These are phyloP conservation scores for Anaeramoeba ignava DNA, from an alignment of 78 protist genomes.

Conservation along the genomic window DNA sequence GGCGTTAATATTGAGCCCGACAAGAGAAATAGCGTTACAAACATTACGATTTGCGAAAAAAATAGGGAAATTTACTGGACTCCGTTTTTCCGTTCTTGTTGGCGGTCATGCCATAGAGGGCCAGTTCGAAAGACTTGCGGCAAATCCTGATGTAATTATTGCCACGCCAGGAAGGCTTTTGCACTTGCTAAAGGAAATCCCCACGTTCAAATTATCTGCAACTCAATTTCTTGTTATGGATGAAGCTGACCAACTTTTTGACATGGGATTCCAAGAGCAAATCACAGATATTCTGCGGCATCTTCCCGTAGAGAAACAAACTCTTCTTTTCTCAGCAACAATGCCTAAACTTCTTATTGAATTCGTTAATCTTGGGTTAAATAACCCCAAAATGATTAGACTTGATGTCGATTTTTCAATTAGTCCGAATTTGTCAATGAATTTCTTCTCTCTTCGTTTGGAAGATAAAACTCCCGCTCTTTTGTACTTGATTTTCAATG, in stretches of 20 bases:
- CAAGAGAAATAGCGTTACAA: neutral
- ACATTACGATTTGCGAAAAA: neutral
- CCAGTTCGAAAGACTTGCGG: neutral
- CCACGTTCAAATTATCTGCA: slow-evolving; percentile 22
- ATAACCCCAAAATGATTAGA: neutral
- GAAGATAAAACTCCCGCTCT: neutral
- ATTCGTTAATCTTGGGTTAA: slow-evolving; percentile 54
- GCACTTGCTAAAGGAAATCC: slow-evolving; percentile 70
- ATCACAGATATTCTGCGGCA: slow-evolving; percentile 51
- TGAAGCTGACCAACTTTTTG: slow-evolving; percentile 96
- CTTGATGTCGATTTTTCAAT: neutral
- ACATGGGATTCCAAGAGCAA: slow-evolving; percentile 87
- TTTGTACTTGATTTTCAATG: neutral
- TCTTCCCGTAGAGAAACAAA: slow-evolving; percentile 63
- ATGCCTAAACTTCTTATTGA: slow-evolving; percentile 76
- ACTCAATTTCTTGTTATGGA: slow-evolving; percentile 81
- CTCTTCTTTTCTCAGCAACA: slow-evolving; percentile 87
- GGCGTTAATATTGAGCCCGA: neutral
- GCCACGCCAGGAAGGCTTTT: slow-evolving; percentile 97
- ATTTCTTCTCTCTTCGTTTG: neutral
- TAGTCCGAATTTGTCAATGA: neutral
- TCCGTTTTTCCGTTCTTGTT: neutral
- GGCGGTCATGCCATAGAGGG: neutral
- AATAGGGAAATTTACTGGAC: neutral
- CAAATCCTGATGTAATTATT: slow-evolving; percentile 37